Base-by-base conservation (phyloP, 108 stramenopile species). In the Discostella pseudostelligera region DNA sequence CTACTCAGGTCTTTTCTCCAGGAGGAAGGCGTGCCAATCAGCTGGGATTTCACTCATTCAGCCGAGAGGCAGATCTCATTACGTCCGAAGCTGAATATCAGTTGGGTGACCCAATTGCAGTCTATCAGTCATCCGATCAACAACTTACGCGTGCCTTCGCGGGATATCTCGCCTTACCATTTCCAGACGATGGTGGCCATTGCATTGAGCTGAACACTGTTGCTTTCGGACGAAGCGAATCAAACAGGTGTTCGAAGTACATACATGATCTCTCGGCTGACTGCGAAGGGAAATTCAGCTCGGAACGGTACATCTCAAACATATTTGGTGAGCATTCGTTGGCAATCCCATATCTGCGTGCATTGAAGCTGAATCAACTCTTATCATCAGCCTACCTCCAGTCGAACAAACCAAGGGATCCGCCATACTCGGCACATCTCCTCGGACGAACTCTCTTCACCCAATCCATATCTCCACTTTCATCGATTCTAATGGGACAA, bases 181-280 rank as follows among this genome's bases (percentile, higher is more conserved):
- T 32, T 22, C 55, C 69, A 1, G 79, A 59, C 17, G 59, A 70
- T 29, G 54, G 48, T 19, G 79, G 79, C 16, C 4, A 60, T 12
- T 80, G 79, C 47, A 64, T 65, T 19, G 73, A 74, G 21, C 37
- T 44, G n/a, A 73, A 68, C 39, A 47, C 51, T 46, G 67, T 56
- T 29, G 28, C 26, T 6, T 74, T 74, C 43, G 74, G 74, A 12
- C 56, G 43, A 40, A 57, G 36, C 26, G 59, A 62, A 48, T 24
- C 24, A 4, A 56, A 40, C 37, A 28, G 51, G 14, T 68, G 74
- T 26, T 43, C 37, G 29, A 66, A 26, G 10, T 45, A 43, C n/a
- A 44, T 39, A 1, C 17, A 62, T 40, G 39, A 74, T 50, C 54
- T 74, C 32, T 35, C 66, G 5, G 8, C 28, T 1, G 67, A 74